Conservation (phyloP, 2,329 filamentous ascomycete species). For the Xylariales sp. region DNA sequence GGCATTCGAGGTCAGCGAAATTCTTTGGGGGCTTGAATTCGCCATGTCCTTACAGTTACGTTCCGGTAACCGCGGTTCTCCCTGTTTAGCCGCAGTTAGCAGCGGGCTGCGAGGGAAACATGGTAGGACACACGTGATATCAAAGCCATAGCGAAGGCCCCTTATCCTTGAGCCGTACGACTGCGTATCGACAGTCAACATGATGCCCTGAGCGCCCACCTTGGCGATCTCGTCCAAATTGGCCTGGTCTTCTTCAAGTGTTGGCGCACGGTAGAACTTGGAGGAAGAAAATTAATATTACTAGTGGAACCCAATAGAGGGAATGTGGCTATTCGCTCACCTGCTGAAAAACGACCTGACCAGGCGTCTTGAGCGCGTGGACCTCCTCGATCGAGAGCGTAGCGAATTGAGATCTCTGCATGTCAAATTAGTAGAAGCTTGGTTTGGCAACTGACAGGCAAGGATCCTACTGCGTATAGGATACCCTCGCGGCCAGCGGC, state of each 20-base stretch:
- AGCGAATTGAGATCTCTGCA: slow-evolving; percentile 20
- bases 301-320: neutral
- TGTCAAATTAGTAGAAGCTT: neutral
- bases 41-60: slow-evolving; percentile 11
- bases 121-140: slow-evolving; percentile 6
- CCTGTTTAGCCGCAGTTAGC: neutral
- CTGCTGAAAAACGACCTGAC: slow-evolving; percentile 41
- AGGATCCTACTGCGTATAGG: slow-evolving; percentile 56
- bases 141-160: slow-evolving; percentile 18
- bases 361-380: slow-evolving; percentile 13
- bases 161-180: slow-evolving; percentile 23
- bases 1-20: slow-evolving; percentile 18
- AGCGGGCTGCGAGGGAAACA: neutral
- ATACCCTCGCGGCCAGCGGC: slow-evolving; percentile 61
- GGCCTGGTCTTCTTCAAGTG: slow-evolving; percentile 26
- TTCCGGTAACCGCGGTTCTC: slow-evolving; percentile 23
- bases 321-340: slow-evolving; percentile 40
- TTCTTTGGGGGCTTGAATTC: slow-evolving; percentile 21
- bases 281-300: slow-evolving; percentile 21
- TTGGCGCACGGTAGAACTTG: slow-evolving; percentile 29
- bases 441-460: slow-evolving; percentile 39
- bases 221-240: slow-evolving; percentile 33
- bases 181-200: slow-evolving; percentile 39
- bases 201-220: slow-evolving; percentile 38
- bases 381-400: slow-evolving; percentile 25